These are phyloP conservation scores for Penstemon davidsonii DNA, from an alignment of 257 asterid species.

Conservation along the genomic window DNA sequence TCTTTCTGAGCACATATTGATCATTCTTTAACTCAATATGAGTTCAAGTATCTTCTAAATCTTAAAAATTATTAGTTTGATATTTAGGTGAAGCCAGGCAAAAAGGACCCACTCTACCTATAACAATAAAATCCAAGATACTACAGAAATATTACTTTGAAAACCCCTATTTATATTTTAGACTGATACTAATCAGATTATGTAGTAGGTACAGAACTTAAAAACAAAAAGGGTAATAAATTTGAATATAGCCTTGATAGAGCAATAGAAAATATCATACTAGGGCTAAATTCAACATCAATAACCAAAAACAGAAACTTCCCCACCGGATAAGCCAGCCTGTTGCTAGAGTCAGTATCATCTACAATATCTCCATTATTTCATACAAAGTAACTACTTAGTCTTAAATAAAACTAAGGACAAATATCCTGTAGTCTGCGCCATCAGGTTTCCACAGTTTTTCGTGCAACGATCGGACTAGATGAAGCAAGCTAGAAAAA, in stretches of 20 bases:
- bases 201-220: not conserved
- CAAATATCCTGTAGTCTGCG: conserved; percentile 2
- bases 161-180: conserved; percentile 11
- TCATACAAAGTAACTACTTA: not conserved
- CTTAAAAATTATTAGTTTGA: not conserved
- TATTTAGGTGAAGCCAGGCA: not conserved
- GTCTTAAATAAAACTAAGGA: conserved; percentile 9
- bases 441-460: conserved; percentile 8
- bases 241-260: not conserved
- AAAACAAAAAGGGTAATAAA: not conserved
- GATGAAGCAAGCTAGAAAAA: conserved; percentile 8
- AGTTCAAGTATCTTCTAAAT: not conserved
- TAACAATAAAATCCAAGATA: not conserved
- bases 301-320: conserved; percentile 2
- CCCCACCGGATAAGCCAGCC: not conserved
- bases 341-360: not conserved
- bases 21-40: conserved; percentile 9
- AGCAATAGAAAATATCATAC: not conserved
- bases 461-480: conserved; percentile 9
- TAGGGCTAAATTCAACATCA: conserved; percentile 14
- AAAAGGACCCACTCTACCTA: not conserved
- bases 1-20: conserved; percentile 6
- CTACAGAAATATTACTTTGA: conserved; percentile 6
- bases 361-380: conserved; percentile 3
- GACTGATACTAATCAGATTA: not conserved